Evolutionary conservation across 768 basidiomycete species (phyloP).

Genomic region (Mycena venus): DNA sequence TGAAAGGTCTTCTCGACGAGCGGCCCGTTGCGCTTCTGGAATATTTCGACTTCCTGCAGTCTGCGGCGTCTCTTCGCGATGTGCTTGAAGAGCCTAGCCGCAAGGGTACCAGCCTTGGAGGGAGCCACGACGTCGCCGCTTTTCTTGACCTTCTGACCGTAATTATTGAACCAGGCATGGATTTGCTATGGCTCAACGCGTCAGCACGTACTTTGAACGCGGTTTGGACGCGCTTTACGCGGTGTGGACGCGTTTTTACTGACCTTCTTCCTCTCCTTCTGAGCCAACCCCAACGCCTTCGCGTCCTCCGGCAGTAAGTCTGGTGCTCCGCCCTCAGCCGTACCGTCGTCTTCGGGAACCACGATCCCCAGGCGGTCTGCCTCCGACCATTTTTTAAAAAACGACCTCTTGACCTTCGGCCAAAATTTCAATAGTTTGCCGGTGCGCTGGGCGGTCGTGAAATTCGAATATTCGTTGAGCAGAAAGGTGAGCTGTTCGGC

Average conservation of each 20-base stretch:
- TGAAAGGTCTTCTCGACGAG: neutral
- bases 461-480: neutral
- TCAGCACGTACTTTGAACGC: neutral
- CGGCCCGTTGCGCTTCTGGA: neutral
- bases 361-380: neutral
- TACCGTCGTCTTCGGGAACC: neutral
- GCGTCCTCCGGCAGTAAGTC: neutral
- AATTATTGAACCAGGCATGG: constrained; percentile 11
- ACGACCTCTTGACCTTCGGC: neutral
- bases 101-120: neutral
- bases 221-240: too few species aligned
- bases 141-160: neutral
- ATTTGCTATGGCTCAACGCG: neutral
- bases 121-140: neutral
- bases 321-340: neutral
- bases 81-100: neutral
- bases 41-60: constrained; percentile 9
- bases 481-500: neutral
- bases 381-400: neutral
- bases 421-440: neutral
- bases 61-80: neutral
- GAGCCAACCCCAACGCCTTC: neutral
- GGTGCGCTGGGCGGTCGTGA: neutral
- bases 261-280: neutral
- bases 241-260: too few species aligned